These are phyloP conservation scores for Nicotiana attenuata DNA, from an alignment of 257 asterid genomes.

Conservation along the genomic window DNA sequence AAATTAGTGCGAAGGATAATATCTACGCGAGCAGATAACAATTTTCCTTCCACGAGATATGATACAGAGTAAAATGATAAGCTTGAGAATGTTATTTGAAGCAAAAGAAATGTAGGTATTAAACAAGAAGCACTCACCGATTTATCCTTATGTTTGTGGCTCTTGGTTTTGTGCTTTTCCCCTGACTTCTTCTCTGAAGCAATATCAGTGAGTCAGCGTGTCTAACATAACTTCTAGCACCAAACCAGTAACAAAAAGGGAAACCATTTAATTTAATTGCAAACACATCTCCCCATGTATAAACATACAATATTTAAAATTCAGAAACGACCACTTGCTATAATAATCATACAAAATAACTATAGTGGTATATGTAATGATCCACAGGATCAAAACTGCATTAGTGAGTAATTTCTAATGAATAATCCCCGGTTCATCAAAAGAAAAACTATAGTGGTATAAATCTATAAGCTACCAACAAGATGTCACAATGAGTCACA, in stretches of 20 bases:
- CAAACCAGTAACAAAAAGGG: neutral
- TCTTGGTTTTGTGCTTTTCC: conserved; percentile 52
- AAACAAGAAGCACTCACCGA: conserved; percentile 44
- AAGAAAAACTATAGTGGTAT: no score
- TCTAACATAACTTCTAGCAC: conserved; percentile 11
- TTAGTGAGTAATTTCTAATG: no score
- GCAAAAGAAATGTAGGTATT: neutral
- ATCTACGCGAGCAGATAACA: neutral
- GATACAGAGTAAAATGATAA: neutral
- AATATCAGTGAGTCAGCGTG: conserved; percentile 18
- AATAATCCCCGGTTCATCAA: no score
- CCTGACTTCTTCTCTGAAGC: conserved; percentile 51
- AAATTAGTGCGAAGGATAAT: neutral
- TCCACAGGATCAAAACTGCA: no score
- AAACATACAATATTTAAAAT: neutral
- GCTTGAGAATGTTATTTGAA: neutral
- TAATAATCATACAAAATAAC: neutral
- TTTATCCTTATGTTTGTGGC: conserved; percentile 34
- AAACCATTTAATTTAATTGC: neutral
- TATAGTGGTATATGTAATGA: no score
- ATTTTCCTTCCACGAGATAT: neutral
- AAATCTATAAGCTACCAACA: neutral
- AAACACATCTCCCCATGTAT: neutral
- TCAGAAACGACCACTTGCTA: neutral
- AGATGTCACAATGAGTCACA: neutral